These are phyloP conservation scores for Porogramme epimiltina DNA, from an alignment of 1,284 basidiomycete species.

Conservation along the genomic window DNA sequence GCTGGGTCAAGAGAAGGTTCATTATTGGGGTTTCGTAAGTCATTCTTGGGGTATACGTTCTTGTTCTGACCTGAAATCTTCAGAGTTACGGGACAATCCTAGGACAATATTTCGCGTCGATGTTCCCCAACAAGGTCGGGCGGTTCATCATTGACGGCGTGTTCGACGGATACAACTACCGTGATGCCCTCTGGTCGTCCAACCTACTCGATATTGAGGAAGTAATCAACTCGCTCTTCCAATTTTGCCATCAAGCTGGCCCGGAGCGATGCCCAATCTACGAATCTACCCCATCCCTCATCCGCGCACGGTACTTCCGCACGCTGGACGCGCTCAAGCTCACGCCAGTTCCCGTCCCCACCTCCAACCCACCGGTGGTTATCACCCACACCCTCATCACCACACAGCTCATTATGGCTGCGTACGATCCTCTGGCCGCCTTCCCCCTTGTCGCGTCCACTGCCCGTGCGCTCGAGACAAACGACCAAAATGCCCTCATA, in stretches of 20 bases:
- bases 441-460: conserved; percentile 35
- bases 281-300: conserved; percentile 30
- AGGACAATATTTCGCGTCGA: conserved; percentile 44
- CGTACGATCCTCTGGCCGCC: conserved; percentile 41
- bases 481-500: not conserved
- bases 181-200: conserved; percentile 22
- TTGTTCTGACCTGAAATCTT: not conserved
- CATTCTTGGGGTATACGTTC: not conserved
- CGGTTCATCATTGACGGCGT: conserved; percentile 37
- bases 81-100: conserved; percentile 47
- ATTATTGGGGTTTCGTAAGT: conserved; percentile 57
- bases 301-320: conserved; percentile 29
- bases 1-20: conserved; percentile 45
- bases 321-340: conserved; percentile 31
- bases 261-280: conserved; percentile 40
- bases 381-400: conserved; percentile 22
- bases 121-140: conserved; percentile 46
- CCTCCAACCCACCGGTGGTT: conserved; percentile 16
- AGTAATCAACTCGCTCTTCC: conserved; percentile 36
- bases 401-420: conserved; percentile 32
- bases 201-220: conserved; percentile 28
- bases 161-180: conserved; percentile 29
- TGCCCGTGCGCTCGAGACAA: not conserved
- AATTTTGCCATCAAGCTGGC: conserved; percentile 39
- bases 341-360: conserved; percentile 26